These are phyloP conservation scores for Yamadazyma diddensiae DNA, from an alignment of 1,139 yeast species.

Conservation along the genomic window DNA sequence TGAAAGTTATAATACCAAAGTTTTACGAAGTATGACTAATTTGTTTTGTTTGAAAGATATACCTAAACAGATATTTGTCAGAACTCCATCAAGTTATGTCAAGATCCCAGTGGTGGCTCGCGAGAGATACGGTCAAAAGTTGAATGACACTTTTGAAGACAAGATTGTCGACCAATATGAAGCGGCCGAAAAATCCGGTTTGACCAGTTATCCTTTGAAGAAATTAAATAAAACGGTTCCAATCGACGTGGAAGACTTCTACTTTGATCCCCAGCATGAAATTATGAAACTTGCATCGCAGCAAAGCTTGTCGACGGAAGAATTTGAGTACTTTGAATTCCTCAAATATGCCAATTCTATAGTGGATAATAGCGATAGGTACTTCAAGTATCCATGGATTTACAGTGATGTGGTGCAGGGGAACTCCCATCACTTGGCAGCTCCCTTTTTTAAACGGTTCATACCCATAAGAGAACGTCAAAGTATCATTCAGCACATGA, in stretches of 20 bases:
- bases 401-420: conserved; percentile 38
- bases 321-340: conserved; percentile 26
- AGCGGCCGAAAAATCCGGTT: conserved; percentile 9
- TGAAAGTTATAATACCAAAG: conserved; percentile 34
- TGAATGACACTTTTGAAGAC: conserved; percentile 9
- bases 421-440: conserved; percentile 45
- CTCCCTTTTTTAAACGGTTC: conserved; percentile 44
- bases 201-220: conserved; percentile 5
- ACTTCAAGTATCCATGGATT: conserved; percentile 48
- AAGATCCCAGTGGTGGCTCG: conserved; percentile 31
- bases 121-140: conserved; percentile 21
- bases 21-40: conserved; percentile 33
- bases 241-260: conserved; percentile 26
- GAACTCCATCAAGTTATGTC: conserved; percentile 25
- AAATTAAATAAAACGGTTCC: conserved; percentile 13
- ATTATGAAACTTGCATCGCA: conserved; percentile 20
- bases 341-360: conserved; percentile 26
- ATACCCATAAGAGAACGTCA: conserved; percentile 41
- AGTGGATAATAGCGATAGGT: conserved; percentile 31
- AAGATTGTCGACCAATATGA: conserved; percentile 12
- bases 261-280: conserved; percentile 31
- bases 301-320: conserved; percentile 17
- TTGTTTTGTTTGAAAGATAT: conserved; percentile 32
- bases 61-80: conserved; percentile 26
- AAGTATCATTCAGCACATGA: conserved; percentile 48